Conservation (phyloP, 768 basidiomycete species). For the Suillus placidus region DNA sequence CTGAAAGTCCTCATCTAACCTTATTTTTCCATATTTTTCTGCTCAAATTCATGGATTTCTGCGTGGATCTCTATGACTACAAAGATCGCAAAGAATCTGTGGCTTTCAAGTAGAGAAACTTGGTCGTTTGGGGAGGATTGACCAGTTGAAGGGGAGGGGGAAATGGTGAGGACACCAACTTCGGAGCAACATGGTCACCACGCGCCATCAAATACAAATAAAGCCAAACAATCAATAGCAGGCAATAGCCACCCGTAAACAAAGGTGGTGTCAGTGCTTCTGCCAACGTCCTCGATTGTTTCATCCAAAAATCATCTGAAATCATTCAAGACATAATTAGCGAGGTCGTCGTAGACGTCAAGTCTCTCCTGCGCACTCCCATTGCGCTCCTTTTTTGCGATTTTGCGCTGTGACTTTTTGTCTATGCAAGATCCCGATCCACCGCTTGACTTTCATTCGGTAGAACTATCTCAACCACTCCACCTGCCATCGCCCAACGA, state of each 20-base stretch:
- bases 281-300: conserved; percentile 17
- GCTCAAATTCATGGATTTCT: conserved; percentile 1
- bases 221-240: conserved; percentile 31
- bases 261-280: conserved; percentile 29
- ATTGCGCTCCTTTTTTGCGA: background rate
- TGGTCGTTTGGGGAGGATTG: conserved; percentile 14
- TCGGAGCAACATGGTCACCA: conserved; percentile 26
- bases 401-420: conserved; percentile 5
- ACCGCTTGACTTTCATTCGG: background rate
- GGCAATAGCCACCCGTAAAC: conserved; percentile 35
- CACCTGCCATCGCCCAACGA: background rate
- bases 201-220: conserved; percentile 27
- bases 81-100: background rate
- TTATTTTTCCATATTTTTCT: conserved; percentile 17
- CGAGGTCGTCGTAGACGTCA: background rate
- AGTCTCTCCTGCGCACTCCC: background rate
- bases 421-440: conserved; percentile 18
- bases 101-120: background rate
- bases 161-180: conserved; percentile 27
- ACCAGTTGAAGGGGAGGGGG: conserved; percentile 21
- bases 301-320: background rate
- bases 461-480: conserved; percentile 3
- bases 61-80: conserved; percentile 6
- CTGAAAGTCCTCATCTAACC: background rate
- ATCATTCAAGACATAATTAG: background rate